Percentiles rank a stretch among this genome's conserved stretches.
Conservation (phyloP, 805 yeast genomes). For the Isabelozyma gotoi region DNA sequence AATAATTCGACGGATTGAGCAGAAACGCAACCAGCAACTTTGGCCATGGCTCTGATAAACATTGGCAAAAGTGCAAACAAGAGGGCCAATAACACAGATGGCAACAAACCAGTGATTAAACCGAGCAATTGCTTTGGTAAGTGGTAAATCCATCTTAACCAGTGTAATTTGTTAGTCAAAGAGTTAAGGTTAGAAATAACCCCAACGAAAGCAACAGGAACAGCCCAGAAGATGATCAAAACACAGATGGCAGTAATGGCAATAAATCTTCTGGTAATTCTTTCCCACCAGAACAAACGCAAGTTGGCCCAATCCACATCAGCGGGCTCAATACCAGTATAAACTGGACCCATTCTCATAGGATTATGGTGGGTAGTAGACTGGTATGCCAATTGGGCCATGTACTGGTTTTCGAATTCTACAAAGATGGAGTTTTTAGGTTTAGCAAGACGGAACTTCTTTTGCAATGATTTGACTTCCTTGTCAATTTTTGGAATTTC, state of each 20-base stretch:
- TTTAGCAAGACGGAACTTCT: constrained; percentile 41
- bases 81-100: constrained; percentile 75
- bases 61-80: constrained; percentile 88
- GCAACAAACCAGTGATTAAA: constrained; percentile 82
- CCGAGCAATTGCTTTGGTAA: constrained; percentile 75
- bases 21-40: constrained; percentile 57
- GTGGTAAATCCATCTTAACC: constrained; percentile 71
- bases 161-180: constrained; percentile 67
- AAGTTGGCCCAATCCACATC: constrained; percentile 71
- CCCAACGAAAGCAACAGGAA: constrained; percentile 98
- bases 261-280: constrained; percentile 50
- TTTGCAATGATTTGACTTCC: constrained; percentile 58
- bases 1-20: constrained; percentile 57
- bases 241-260: constrained; percentile 57
- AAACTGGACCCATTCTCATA: constrained; percentile 57
- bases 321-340: constrained; percentile 60
- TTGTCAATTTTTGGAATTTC: constrained; percentile 55
- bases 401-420: constrained; percentile 73
- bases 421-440: constrained; percentile 83
- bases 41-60: constrained; percentile 70
- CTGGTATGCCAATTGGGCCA: constrained; percentile 73
- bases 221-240: constrained; percentile 82
- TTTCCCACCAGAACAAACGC: constrained; percentile 81
- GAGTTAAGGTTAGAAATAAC: constrained; percentile 81
- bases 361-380: constrained; percentile 65